Conservation (phyloP, 1,139 yeast genomes). For the Candida sanyaensis region DNA sequence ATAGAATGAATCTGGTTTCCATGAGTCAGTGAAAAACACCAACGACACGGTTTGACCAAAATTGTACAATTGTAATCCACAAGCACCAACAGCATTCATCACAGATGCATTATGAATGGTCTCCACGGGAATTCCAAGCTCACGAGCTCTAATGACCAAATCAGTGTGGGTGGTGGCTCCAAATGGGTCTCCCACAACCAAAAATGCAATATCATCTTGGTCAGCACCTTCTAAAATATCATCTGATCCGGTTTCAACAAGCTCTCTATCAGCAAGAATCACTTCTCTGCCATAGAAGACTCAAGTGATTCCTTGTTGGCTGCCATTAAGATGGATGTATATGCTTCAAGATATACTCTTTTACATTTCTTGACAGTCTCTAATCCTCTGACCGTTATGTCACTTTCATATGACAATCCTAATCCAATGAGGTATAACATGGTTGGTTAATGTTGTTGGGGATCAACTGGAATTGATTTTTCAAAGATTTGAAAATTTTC, state of each 20-base stretch:
- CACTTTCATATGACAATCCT: slow-evolving; percentile 86
- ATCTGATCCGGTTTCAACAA: slow-evolving; percentile 90
- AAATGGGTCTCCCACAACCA: slow-evolving; percentile 96
- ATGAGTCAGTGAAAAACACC: slow-evolving; percentile 90
- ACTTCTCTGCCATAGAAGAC: slow-evolving; percentile 84
- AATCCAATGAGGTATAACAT: slow-evolving; percentile 89
- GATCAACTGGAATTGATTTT: too few relatives aligned
- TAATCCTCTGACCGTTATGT: slow-evolving; percentile 92
- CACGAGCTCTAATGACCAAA: slow-evolving; percentile 86
- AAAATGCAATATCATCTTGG: slow-evolving; percentile 81
- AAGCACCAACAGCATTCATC: slow-evolving; percentile 98
- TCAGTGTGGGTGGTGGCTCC: slow-evolving; percentile 99
- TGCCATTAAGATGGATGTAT: slow-evolving; percentile 93
- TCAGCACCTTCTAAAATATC: slow-evolving; percentile 76
- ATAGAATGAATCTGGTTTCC: slow-evolving; percentile 97
- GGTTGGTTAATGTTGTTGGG: neutral
- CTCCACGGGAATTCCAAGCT: slow-evolving; percentile 73
- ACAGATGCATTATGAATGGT: slow-evolving; percentile 94
- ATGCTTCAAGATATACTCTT: slow-evolving; percentile 91
- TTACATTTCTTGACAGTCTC: slow-evolving; percentile 81
- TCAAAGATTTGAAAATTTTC: too few relatives aligned
- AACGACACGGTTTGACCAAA: slow-evolving; percentile 96
- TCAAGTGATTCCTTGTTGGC: slow-evolving; percentile 72
- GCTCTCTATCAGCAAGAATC: slow-evolving; percentile 88
- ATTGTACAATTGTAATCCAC: slow-evolving; percentile 92